Conservation (phyloP, 768 basidiomycete genomes). For the Russula ochroleuca region DNA sequence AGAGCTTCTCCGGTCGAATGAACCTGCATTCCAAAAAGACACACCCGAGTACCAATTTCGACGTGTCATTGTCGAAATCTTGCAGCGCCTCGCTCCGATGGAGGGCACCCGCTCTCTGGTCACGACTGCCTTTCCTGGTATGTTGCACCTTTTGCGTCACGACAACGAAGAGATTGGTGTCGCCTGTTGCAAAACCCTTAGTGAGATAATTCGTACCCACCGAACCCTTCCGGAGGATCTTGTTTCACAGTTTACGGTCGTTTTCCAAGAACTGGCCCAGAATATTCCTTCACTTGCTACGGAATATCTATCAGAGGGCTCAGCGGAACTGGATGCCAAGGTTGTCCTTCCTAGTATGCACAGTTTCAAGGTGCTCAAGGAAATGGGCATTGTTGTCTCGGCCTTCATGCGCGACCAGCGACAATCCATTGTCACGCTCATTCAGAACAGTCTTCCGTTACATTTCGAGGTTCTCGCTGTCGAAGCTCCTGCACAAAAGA, state of each 20-base stretch:
- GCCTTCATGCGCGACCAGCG: constrained; percentile 84
- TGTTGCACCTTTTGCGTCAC: constrained; percentile 76
- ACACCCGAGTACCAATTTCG: constrained; percentile 76
- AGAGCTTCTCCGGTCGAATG: constrained; percentile 65
- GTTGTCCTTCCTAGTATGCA: constrained; percentile 63
- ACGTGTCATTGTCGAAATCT: constrained; percentile 78
- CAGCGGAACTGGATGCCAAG: constrained; percentile 50
- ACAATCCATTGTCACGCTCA: constrained; percentile 54
- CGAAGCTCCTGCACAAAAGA: constrained; percentile 76
- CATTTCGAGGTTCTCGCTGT: constrained; percentile 75
- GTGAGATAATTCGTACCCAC: constrained; percentile 81
- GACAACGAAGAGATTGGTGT: constrained; percentile 98
- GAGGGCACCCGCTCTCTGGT: constrained; percentile 73
- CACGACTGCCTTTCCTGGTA: constrained; percentile 63
- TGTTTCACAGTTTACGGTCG: constrained; percentile 71
- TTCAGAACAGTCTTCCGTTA: constrained; percentile 68
- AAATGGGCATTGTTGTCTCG: constrained; percentile 89
- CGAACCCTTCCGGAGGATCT: constrained; percentile 67
- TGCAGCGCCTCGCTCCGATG: constrained; percentile 79
- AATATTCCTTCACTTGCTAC: constrained; percentile 70
- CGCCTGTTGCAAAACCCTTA: constrained; percentile 83
- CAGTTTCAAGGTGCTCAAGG: constrained; percentile 91
- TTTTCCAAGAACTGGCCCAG: constrained; percentile 73
- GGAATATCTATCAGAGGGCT: constrained; percentile 69
- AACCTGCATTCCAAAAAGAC: constrained; percentile 63